phyloP scores from a whole-genome alignment of 441 rosid genomes.

The Aleurites moluccanus region DNA sequence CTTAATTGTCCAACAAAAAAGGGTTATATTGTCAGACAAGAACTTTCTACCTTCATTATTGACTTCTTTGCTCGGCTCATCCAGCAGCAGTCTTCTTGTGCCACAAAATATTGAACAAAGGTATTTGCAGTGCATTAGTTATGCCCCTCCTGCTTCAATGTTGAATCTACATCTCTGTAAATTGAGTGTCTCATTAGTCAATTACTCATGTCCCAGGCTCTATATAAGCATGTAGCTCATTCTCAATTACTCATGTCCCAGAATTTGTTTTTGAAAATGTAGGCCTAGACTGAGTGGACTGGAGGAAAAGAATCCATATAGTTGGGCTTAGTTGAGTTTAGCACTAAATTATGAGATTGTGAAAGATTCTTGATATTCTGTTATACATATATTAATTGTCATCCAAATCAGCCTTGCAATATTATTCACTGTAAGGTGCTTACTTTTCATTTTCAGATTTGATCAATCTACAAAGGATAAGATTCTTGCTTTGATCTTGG shows the following conservation, averaged over 20 bases:
- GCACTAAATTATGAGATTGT: not conserved
- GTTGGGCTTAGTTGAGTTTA: not conserved
- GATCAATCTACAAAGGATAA: slow-evolving; percentile 68
- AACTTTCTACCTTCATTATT: slow-evolving; percentile 76
- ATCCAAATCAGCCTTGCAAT: not conserved
- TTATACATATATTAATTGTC: not conserved
- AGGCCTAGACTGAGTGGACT: not conserved
- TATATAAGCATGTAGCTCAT: not conserved
- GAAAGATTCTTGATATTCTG: not conserved
- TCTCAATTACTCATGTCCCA: not conserved
- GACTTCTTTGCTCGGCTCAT: slow-evolving; percentile 73
- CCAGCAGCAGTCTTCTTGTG: slow-evolving; percentile 55
- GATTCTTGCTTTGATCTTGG: slow-evolving; percentile 61
- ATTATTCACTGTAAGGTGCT: not conserved
- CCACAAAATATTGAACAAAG: slow-evolving; percentile 71
- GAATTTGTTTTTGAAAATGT: not conserved
- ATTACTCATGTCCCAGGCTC: not conserved
- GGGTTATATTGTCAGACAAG: slow-evolving; percentile 74
- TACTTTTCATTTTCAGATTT: slow-evolving; percentile 53
- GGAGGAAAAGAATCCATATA: not conserved
- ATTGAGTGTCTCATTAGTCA: not conserved
- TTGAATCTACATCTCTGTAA: not conserved
- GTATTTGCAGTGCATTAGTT: slow-evolving; percentile 36
- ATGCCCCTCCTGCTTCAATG: not conserved
- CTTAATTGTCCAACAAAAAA: slow-evolving; percentile 76